Evolutionary conservation across 768 basidiomycete genomes (phyloP), one percentile per base, ranked within the genome.

Genomic region (Artomyces pyxidatus): DNA sequence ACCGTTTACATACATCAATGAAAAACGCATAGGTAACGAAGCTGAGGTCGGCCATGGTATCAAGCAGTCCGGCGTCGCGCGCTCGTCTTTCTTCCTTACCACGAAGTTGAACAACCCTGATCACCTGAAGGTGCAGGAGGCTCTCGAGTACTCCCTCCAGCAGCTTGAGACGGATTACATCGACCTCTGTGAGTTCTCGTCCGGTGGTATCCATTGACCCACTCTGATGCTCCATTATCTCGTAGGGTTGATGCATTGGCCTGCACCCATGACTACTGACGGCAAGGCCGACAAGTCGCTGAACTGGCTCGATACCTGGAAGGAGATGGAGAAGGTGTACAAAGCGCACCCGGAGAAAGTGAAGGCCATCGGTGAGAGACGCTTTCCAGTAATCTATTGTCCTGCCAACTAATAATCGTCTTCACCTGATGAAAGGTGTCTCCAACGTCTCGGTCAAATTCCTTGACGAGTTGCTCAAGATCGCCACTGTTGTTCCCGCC

Each of bases 231-330:
- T 16, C n/a, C 35, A 27, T 43, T 23, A 4, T 46, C 3, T 38
- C 5, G n/a, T 50, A 83, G 81, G 80, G 77, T 69, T 88, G 50
- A 80, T 88, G 75, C 86, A 88, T 66, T 88, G 86, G 88, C 89
- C 88, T 12, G 78, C 83, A 17, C 83, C 87, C 28, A 78, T 87
- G 78, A 77, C 75, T 10, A 56, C 58, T 37, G 78, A 77, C 50
- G 70, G 70, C 44, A 68, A 70, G 49, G 70, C 80, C 6, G 78
- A 85, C 58, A 76, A 71, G 58, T 68, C 61, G 16, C 65, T 70
- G 60, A 75, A 78, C 59, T 85, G 86, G 78, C 66, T 82, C 41
- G 75, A 91, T 57, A 87, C 88, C 26, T 92, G 88, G 88, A 80
- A 80, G 58, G 63, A 67, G 45, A 85, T 92, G 81, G 87, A 85